Conservation (phyloP, 208 protist species). For the Acanthamoeba royreba region DNA sequence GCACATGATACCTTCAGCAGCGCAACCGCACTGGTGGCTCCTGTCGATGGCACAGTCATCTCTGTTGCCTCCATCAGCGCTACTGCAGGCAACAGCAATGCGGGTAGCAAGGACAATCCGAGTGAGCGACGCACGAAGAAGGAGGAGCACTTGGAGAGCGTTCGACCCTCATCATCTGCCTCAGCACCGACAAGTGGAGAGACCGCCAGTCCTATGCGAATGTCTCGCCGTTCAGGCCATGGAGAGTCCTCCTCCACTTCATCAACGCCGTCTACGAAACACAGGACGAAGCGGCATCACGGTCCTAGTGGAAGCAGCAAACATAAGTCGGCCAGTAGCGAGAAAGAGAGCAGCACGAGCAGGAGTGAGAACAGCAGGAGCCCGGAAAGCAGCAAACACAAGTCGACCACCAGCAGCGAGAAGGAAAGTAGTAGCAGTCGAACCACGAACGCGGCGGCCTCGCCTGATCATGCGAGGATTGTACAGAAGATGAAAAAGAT, state of each 20-base stretch:
- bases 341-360: not conserved
- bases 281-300: not conserved
- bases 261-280: not conserved
- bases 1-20: too few species aligned
- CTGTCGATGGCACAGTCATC: too few species aligned
- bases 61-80: too few species aligned
- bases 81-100: too few species aligned
- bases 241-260: not conserved
- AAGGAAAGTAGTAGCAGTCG: not conserved
- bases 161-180: too few species aligned
- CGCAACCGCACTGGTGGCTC: too few species aligned
- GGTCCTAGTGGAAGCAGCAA: not conserved
- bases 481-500: conserved; percentile 27
- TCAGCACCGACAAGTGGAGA: not conserved
- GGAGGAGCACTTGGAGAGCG: too few species aligned
- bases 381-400: not conserved
- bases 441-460: not conserved
- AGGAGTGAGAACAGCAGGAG: not conserved
- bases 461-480: not conserved
- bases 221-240: not conserved
- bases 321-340: too few species aligned
- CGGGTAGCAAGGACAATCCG: too few species aligned
- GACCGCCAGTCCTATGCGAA: not conserved
- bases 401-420: not conserved
- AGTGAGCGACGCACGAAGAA: too few species aligned